These are phyloP conservation scores for Fusarium ramigenum DNA, from an alignment of 2,329 filamentous ascomycete species.

Conservation along the genomic window DNA sequence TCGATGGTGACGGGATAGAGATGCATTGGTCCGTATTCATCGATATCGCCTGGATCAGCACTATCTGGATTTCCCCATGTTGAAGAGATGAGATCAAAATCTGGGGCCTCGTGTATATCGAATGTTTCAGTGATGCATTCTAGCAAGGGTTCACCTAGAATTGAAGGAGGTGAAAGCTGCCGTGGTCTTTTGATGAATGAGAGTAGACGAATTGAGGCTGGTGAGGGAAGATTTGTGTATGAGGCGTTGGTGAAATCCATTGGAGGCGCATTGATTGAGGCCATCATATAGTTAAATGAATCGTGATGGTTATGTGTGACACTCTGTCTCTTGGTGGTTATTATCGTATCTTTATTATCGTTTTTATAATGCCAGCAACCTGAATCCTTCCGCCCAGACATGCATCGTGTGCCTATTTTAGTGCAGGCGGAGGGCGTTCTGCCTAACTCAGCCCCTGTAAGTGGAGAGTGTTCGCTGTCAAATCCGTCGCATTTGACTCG, in stretches of 20 bases:
- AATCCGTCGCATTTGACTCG: not conserved
- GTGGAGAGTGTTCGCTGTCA: not conserved
- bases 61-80: not conserved
- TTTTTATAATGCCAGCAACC: not conserved
- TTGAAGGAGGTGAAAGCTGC: not conserved
- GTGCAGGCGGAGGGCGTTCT: not conserved
- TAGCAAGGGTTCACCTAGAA: not conserved
- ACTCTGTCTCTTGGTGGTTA: no score
- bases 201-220: not conserved
- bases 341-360: not conserved
- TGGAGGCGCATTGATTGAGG: rapidly evolving
- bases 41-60: not conserved
- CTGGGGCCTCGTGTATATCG: not conserved
- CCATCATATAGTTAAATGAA: no score
- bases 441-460: conserved; percentile 4
- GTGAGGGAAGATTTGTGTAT: not conserved
- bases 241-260: not conserved
- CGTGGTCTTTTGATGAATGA: not conserved
- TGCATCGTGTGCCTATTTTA: not conserved
- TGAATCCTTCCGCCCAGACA: not conserved
- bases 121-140: not conserved
- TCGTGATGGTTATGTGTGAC: no score
- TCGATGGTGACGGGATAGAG: not conserved
- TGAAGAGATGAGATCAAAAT: not conserved
- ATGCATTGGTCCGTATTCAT: not conserved